These are phyloP conservation scores for Cotoneaster glaucophyllus DNA, from an alignment of 306 rosid species.

Conservation along the genomic window DNA sequence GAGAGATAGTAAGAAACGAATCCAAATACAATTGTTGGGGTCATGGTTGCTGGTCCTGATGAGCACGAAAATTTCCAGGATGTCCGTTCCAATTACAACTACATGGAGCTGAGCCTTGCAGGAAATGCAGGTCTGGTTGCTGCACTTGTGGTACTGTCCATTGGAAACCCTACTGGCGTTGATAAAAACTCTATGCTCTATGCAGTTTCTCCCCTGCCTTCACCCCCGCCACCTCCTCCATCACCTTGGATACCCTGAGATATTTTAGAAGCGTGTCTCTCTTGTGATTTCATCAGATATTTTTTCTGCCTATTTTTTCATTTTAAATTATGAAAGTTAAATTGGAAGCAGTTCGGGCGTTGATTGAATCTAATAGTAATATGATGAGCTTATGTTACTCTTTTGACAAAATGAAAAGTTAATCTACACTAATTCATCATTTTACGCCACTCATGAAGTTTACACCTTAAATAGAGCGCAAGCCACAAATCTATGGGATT, in stretches of 20 bases:
- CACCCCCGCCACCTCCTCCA: background rate
- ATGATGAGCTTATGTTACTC: background rate
- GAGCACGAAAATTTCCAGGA: slow-evolving; percentile 7
- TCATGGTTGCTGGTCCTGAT: slow-evolving; percentile 18
- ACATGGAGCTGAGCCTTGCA: slow-evolving; percentile 9
- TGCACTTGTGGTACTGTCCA: slow-evolving; percentile 17
- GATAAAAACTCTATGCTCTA: slow-evolving; percentile 15
- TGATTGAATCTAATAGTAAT: background rate
- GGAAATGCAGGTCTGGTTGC: slow-evolving; percentile 28
- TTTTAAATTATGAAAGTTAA: background rate
- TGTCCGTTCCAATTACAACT: slow-evolving; percentile 8
- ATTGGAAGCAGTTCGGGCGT: background rate
- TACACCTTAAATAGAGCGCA: too few species aligned
- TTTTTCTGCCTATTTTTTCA: background rate
- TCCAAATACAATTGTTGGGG: slow-evolving; percentile 19
- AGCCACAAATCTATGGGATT: too few species aligned
- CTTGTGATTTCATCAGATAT: background rate
- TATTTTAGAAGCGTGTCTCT: background rate
- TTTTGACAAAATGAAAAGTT: too few species aligned
- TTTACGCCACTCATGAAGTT: too few species aligned
- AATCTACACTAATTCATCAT: too few species aligned
- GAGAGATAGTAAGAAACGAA: slow-evolving; percentile 6
- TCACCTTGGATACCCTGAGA: slow-evolving; percentile 2
- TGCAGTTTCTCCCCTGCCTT: background rate
- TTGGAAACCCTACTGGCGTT: background rate